These are phyloP conservation scores for Rhododendron vialii DNA, from an alignment of 148 eudicot species.

Conservation along the genomic window DNA sequence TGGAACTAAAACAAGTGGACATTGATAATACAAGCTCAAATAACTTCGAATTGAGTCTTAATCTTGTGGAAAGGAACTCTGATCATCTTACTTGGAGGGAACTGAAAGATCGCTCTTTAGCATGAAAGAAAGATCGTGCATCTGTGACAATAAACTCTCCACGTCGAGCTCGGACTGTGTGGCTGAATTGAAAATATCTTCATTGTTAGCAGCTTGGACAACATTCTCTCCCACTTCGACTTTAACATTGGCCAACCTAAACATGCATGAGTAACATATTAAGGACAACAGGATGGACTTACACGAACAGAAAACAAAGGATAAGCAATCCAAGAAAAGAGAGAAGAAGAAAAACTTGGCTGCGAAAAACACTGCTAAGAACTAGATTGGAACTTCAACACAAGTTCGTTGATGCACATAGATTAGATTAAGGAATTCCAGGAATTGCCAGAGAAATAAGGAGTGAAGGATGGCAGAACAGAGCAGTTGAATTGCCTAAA, in stretches of 20 bases:
- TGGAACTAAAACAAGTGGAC: not conserved
- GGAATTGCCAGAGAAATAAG: not conserved
- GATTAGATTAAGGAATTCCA: not conserved
- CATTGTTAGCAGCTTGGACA: slow-evolving; percentile 20
- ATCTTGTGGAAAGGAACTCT: slow-evolving; percentile 7
- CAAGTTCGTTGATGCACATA: not conserved
- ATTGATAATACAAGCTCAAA: slow-evolving; percentile 2
- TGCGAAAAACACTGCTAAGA: not conserved
- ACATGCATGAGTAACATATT: not conserved
- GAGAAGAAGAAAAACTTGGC: not conserved
- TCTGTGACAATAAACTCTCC: slow-evolving; percentile 59
- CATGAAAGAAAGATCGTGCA: slow-evolving; percentile 90
- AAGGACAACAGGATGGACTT: not conserved
- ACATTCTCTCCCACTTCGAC: slow-evolving; percentile 17
- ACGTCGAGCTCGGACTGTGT: slow-evolving; percentile 25
- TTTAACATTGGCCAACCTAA: slow-evolving; percentile 22
- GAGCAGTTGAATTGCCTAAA: not conserved
- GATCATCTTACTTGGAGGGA: slow-evolving; percentile 4
- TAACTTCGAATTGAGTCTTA: not conserved
- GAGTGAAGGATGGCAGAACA: not conserved
- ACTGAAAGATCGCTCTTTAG: slow-evolving; percentile 57
- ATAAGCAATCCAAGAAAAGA: not conserved
- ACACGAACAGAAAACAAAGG: not conserved
- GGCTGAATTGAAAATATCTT: slow-evolving; percentile 17
- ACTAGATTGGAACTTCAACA: not conserved